phyloP scores from a whole-genome alignment of 1,139 yeast species.

The Saccharomyces hybrid region DNA sequence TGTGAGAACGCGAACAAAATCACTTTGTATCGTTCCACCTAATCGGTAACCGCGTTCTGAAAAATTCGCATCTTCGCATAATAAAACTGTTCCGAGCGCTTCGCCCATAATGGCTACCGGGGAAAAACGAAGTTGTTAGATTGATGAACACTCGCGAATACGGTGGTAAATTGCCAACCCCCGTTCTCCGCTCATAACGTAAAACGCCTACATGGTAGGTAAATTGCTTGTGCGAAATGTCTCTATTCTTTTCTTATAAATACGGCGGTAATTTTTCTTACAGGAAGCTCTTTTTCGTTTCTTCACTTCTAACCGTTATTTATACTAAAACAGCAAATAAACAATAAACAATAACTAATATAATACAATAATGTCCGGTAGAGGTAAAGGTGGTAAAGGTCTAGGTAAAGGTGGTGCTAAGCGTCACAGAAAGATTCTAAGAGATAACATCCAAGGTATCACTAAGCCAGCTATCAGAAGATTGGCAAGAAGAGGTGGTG shows the following conservation, averaged over 20 bases:
- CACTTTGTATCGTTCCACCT: background rate
- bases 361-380: too few species aligned
- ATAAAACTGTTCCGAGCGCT: background rate
- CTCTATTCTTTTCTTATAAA: background rate
- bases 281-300: background rate
- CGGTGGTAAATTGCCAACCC: background rate
- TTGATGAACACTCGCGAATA: background rate
- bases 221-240: background rate
- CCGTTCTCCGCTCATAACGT: background rate
- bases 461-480: too few species aligned
- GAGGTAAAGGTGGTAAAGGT: too few species aligned
- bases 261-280: background rate
- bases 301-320: background rate
- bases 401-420: too few species aligned
- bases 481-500: too few species aligned
- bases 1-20: background rate
- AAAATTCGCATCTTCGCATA: background rate
- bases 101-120: background rate
- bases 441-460: too few species aligned
- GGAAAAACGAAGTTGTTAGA: background rate
- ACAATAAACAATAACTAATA: too few species aligned
- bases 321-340: constrained; percentile 1
- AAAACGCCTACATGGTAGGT: background rate
- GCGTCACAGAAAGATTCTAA: too few species aligned
- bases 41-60: background rate